phyloP scores from a whole-genome alignment of 2,329 filamentous ascomycete genomes.

The Pseudocercospora eumusae region DNA sequence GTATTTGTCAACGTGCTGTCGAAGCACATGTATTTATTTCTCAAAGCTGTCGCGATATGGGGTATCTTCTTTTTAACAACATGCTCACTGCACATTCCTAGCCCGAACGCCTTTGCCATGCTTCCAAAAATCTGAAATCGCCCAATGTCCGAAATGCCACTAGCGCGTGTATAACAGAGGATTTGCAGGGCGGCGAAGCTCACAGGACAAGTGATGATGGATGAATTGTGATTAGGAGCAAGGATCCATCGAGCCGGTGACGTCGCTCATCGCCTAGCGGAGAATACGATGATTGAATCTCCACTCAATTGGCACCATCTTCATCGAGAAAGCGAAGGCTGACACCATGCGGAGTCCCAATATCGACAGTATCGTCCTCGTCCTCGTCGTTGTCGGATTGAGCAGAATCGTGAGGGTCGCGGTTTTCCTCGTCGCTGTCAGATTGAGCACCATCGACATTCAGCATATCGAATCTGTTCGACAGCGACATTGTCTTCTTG shows the following conservation, averaged over 20 bases:
- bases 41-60: conserved; percentile 17
- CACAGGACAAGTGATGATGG: background rate
- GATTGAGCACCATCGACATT: conserved; percentile 48
- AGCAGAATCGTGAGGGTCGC: conserved; percentile 16
- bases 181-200: background rate
- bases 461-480: conserved; percentile 66
- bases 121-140: conserved; percentile 2
- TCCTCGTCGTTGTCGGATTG: conserved; percentile 23
- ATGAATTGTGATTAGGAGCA: background rate
- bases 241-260: background rate
- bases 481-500: conserved; percentile 45
- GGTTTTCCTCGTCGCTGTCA: conserved; percentile 30
- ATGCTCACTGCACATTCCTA: conserved; percentile 8
- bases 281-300: background rate
- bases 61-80: conserved; percentile 29
- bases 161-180: background rate
- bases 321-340: conserved; percentile 30
- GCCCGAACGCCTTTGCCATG: background rate
- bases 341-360: conserved; percentile 27
- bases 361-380: conserved; percentile 25
- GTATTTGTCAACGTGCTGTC: background rate
- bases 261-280: background rate
- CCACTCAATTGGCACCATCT: conserved; percentile 17
- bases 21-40: background rate
- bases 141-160: background rate